phyloP scores from a whole-genome alignment of 192 early-diverging fungal species.

The Entophlyctis luteolus region DNA sequence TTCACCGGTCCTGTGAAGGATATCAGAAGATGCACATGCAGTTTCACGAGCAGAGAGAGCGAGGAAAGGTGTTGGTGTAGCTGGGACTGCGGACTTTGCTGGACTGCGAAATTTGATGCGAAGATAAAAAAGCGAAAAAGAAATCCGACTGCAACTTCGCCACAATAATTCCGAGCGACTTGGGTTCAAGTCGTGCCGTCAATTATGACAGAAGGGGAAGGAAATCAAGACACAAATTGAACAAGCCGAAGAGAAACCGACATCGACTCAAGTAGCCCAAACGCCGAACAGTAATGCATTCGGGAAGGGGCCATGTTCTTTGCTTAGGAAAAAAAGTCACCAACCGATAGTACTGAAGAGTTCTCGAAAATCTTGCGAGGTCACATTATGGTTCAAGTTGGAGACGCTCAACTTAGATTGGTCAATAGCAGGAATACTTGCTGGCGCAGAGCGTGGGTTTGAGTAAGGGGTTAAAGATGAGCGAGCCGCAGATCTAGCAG shows the following conservation, averaged over 20 bases:
- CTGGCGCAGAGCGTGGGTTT: neutral
- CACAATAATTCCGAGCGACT: too few relatives aligned
- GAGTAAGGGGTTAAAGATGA: neutral
- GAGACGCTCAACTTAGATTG: constrained; percentile 25
- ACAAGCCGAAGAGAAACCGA: too few relatives aligned
- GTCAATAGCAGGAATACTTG: neutral
- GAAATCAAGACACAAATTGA: too few relatives aligned
- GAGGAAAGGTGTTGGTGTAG: neutral
- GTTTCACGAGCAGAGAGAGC: neutral
- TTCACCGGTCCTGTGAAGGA: constrained; percentile 39
- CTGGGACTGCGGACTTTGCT: neutral
- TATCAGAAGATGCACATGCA: neutral
- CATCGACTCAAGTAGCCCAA: too few relatives aligned
- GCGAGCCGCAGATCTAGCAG: neutral
- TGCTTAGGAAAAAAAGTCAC: too few relatives aligned
- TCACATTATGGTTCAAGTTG: constrained; percentile 41
- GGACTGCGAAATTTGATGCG: too few relatives aligned
- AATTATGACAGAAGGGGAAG: neutral
- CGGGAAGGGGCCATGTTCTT: too few relatives aligned
- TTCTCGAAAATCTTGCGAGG: constrained; percentile 39
- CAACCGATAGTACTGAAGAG: constrained; percentile 46
- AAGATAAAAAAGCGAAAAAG: too few relatives aligned
- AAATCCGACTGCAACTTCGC: too few relatives aligned
- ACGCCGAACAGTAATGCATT: neutral
- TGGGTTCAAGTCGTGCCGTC: neutral